Conservation (phyloP, 1,139 yeast species). For the Geotrichum europaeum region DNA sequence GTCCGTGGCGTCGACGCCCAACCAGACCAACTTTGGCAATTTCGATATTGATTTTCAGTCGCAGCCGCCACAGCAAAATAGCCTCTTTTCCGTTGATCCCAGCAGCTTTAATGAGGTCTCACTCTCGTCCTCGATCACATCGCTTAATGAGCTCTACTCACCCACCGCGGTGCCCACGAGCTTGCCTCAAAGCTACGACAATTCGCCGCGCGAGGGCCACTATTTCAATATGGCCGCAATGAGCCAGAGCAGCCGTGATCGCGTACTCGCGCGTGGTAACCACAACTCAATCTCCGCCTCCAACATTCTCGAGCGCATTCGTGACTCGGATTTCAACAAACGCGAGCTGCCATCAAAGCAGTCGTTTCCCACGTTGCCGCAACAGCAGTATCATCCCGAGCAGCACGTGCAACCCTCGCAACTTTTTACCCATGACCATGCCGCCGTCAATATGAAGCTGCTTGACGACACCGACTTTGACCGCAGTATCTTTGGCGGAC, state of each 20-base stretch:
- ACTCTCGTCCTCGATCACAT: conserved; percentile 13
- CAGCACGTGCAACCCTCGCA: conserved; percentile 13
- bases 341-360: background rate
- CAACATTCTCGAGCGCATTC: conserved; percentile 4
- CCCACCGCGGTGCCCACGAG: conserved; percentile 9
- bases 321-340: conserved; percentile 1
- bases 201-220: conserved; percentile 8
- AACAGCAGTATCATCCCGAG: background rate
- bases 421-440: background rate
- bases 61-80: background rate
- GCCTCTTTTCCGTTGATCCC: background rate
- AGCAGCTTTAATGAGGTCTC: conserved; percentile 1
- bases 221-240: conserved; percentile 1
- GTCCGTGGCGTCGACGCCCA: conserved; percentile 11
- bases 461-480: background rate
- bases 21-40: background rate
- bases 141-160: conserved; percentile 15
- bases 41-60: background rate
- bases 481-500: background rate
- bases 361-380: background rate
- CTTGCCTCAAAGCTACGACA: background rate
- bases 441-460: background rate
- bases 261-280: conserved; percentile 3
- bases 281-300: conserved; percentile 9
- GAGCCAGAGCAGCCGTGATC: conserved; percentile 1